Conservation (phyloP, 345 rosid genomes). For the Punica granatum region DNA sequence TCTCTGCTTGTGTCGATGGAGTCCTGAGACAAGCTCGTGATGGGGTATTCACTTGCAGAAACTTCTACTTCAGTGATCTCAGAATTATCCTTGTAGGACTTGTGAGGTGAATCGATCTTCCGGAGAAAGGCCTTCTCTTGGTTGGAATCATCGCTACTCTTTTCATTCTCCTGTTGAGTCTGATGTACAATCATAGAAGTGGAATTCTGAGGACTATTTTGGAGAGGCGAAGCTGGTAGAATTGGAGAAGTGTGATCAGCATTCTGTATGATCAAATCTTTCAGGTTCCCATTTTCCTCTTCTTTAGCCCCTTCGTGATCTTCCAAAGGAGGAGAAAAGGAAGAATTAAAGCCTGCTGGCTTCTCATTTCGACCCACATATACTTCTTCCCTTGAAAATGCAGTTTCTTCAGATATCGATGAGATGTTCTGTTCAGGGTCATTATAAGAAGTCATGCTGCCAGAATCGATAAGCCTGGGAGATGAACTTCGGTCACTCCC, state of each 20-base stretch:
- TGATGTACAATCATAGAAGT: constrained; percentile 1
- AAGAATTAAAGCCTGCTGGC: constrained; percentile 17
- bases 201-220: constrained; percentile 31
- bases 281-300: constrained; percentile 21
- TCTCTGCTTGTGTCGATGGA: constrained; percentile 30
- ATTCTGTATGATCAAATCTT: constrained; percentile 6
- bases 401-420: not conserved
- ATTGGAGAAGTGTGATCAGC: constrained; percentile 22
- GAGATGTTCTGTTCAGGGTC: not conserved
- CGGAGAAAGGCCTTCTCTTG: constrained; percentile 24
- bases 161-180: constrained; percentile 15
- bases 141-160: constrained; percentile 14
- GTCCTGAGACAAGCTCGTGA: constrained; percentile 30
- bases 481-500: not conserved
- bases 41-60: constrained; percentile 27
- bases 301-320: not conserved
- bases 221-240: constrained; percentile 35
- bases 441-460: not conserved
- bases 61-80: constrained; percentile 33
- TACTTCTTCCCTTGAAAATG: not conserved
- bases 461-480: not conserved
- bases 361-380: constrained; percentile 5
- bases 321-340: constrained; percentile 12
- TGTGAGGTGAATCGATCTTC: constrained; percentile 29
- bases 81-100: constrained; percentile 27